phyloP scores from a whole-genome alignment of 2,329 filamentous ascomycete genomes.

The Botrytis deweyae region DNA sequence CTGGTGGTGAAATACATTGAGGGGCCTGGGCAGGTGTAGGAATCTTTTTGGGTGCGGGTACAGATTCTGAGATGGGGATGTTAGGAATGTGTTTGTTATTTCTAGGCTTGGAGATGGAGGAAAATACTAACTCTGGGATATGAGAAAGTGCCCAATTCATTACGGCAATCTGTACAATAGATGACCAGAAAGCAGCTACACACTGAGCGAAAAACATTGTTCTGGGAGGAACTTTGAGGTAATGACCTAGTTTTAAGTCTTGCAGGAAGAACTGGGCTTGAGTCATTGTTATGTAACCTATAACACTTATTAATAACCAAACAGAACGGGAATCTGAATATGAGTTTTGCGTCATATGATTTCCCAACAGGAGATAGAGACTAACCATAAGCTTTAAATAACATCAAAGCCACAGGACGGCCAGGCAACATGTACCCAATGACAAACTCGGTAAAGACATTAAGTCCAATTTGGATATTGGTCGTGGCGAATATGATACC shows the following conservation, averaged over 20 bases:
- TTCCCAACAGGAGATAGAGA: no score
- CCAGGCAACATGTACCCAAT: slow-evolving; percentile 53
- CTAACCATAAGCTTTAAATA: slow-evolving; percentile 35
- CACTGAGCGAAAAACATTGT: slow-evolving; percentile 59
- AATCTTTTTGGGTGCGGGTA: slow-evolving; percentile 54
- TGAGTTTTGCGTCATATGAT: background rate
- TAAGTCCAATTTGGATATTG: slow-evolving; percentile 49
- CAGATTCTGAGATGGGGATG: slow-evolving; percentile 64
- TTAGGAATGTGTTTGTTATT: slow-evolving; percentile 63
- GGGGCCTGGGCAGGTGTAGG: slow-evolving; percentile 47
- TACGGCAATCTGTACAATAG: slow-evolving; percentile 61
- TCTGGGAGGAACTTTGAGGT: slow-evolving; percentile 48
- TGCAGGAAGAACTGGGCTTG: slow-evolving; percentile 50
- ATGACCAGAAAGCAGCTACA: slow-evolving; percentile 53
- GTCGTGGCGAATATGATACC: slow-evolving; percentile 49
- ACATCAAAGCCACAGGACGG: slow-evolving; percentile 52
- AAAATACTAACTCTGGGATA: slow-evolving; percentile 49
- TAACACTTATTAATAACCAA: background rate
- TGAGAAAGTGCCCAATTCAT: slow-evolving; percentile 59
- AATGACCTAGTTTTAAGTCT: slow-evolving; percentile 53
- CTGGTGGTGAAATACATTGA: slow-evolving; percentile 57
- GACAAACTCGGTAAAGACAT: slow-evolving; percentile 51
- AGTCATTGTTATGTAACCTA: slow-evolving; percentile 46
- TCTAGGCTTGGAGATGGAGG: slow-evolving; percentile 41
- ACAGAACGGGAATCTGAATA: no score